These are phyloP conservation scores for Colletotrichum lindemuthianum DNA, from an alignment of 2,329 filamentous ascomycete species.

Conservation along the genomic window DNA sequence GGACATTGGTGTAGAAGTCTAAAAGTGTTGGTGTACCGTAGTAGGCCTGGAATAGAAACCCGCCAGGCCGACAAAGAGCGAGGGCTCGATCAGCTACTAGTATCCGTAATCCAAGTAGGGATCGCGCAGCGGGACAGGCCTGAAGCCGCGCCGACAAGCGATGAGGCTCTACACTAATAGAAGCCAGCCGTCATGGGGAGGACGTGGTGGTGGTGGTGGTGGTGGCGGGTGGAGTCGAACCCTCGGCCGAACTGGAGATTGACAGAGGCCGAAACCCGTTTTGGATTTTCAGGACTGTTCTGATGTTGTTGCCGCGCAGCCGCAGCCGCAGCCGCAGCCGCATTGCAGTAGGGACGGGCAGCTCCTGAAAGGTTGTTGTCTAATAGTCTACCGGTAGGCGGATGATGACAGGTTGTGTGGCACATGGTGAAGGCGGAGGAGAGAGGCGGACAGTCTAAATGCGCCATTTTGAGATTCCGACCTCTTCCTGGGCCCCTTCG, in stretches of 20 bases:
- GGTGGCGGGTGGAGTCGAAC: slow-evolving; percentile 14
- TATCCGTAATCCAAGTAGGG: slow-evolving; percentile 1
- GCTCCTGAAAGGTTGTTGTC: no score
- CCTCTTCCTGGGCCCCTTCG: slow-evolving; percentile 13
- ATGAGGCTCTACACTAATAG: slow-evolving; percentile 20
- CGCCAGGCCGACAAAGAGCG: slow-evolving; percentile 2
- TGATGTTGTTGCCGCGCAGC: background rate
- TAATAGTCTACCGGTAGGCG: background rate
- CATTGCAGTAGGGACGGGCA: no score
- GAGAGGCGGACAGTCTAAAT: slow-evolving; percentile 8
- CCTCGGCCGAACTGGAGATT: slow-evolving; percentile 29
- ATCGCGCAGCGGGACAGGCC: slow-evolving; percentile 19
- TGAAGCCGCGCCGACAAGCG: slow-evolving; percentile 21
- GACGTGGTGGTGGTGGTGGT: slow-evolving; percentile 3
- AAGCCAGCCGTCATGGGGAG: slow-evolving; percentile 23
- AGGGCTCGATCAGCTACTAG: background rate
- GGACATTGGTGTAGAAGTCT: background rate
- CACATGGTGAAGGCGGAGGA: slow-evolving; percentile 13
- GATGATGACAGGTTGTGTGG: background rate
- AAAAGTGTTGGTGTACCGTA: background rate
- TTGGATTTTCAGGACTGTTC: background rate
- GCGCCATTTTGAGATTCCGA: slow-evolving; percentile 29
- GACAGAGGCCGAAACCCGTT: slow-evolving; percentile 33
- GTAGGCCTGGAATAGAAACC: slow-evolving; percentile 4
- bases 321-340: no score